phyloP scores from a whole-genome alignment of 192 early-diverging fungal species.

The Ramicandelaber brevisporus region DNA sequence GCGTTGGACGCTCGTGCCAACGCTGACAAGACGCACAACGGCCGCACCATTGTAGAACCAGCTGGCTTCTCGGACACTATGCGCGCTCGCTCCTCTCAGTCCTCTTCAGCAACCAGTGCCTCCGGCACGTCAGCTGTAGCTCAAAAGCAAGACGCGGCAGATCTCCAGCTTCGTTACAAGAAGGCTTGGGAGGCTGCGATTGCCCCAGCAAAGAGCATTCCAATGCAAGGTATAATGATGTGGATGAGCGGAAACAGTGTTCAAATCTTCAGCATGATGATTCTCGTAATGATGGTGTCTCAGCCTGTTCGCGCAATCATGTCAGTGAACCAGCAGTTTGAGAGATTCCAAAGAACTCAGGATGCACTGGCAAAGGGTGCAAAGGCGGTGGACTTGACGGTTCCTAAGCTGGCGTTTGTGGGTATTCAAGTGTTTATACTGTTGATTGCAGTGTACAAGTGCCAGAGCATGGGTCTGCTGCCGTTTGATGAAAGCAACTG shows the following conservation, averaged over 20 bases:
- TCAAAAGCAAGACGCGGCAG: slow-evolving; percentile 5
- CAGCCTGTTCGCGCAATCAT: slow-evolving; percentile 56
- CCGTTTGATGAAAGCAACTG: slow-evolving; percentile 86
- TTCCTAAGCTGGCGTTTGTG: slow-evolving; percentile 71
- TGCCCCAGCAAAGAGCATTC: slow-evolving; percentile 67
- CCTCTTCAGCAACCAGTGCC: too few relatives aligned
- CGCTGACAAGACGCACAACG: too few relatives aligned
- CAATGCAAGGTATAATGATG: slow-evolving; percentile 96
- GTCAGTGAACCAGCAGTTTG: slow-evolving; percentile 45
- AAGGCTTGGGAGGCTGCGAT: slow-evolving; percentile 96
- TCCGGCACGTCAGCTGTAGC: too few relatives aligned
- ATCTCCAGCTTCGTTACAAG: slow-evolving; percentile 20
- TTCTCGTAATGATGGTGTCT: slow-evolving; percentile 88
- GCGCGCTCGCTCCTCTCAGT: too few relatives aligned
- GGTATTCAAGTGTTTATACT: slow-evolving; percentile 57
- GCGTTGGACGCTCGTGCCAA: too few relatives aligned
- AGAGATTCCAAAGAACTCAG: too few relatives aligned
- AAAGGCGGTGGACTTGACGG: slow-evolving; percentile 18
- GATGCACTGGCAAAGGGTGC: slow-evolving; percentile 21
- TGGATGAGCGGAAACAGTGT: slow-evolving; percentile 95
- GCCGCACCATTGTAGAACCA: too few relatives aligned
- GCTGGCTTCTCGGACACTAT: too few relatives aligned
- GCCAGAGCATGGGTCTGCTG: slow-evolving; percentile 79
- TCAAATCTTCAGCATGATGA: slow-evolving; percentile 87
- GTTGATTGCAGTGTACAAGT: slow-evolving; percentile 72